Conservation (phyloP, 192 early-diverging fungal genomes). For the Backusella morwellensis region DNA sequence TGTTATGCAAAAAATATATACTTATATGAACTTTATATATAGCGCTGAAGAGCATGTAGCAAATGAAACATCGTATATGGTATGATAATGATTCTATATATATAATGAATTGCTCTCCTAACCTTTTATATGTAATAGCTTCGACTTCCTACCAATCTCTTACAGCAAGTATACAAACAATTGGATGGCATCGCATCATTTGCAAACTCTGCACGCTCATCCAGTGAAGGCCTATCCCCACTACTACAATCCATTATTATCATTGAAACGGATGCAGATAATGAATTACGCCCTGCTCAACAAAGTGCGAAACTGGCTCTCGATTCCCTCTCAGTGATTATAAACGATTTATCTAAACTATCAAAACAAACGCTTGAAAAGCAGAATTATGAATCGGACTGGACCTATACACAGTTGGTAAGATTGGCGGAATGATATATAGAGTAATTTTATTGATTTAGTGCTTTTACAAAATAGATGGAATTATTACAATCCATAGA, state of each 20-base stretch:
- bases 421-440: neutral
- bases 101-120: neutral
- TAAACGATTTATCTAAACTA: slow-evolving; percentile 1
- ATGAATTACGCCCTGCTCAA: slow-evolving; percentile 29
- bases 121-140: neutral
- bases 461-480: neutral
- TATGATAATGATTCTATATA: neutral
- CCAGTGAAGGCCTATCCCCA: slow-evolving; percentile 21
- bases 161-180: neutral
- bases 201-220: neutral
- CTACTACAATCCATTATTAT: slow-evolving; percentile 37
- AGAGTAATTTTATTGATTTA: too few species aligned
- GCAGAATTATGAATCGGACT: slow-evolving; percentile 5
- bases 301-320: slow-evolving; percentile 30
- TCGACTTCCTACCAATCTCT: slow-evolving; percentile 5
- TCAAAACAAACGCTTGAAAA: neutral
- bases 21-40: neutral
- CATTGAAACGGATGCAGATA: slow-evolving; percentile 34
- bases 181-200: neutral
- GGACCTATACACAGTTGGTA: slow-evolving; percentile 19
- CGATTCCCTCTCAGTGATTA: neutral
- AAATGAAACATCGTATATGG: slow-evolving; percentile 10
- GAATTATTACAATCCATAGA: neutral
- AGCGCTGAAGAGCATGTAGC: neutral
- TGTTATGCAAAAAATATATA: neutral